Evolutionary conservation across 2,329 filamentous ascomycete genomes (phyloP).

Genomic region (Cercospora berteroae): DNA sequence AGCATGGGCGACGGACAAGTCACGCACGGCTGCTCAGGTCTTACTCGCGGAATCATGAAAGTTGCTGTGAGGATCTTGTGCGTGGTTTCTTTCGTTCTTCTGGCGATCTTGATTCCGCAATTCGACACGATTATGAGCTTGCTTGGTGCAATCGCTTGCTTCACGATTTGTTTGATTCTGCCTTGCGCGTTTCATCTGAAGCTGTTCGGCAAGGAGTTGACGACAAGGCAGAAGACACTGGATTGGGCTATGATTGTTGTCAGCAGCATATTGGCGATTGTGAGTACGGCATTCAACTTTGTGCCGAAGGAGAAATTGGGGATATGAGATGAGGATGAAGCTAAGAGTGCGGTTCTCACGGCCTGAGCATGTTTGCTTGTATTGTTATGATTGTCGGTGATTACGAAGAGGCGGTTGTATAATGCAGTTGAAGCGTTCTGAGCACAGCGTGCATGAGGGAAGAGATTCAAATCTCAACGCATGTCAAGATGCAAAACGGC

Average conservation of each 20-base stretch:
- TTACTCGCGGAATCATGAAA: slow-evolving; percentile 59
- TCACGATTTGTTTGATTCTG: slow-evolving; percentile 89
- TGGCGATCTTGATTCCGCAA: slow-evolving; percentile 70
- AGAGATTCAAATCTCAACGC: background rate
- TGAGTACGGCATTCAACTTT: slow-evolving; percentile 86
- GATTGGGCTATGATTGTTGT: slow-evolving; percentile 68
- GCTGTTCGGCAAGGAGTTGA: slow-evolving; percentile 75
- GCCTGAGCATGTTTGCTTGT: background rate
- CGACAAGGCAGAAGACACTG: slow-evolving; percentile 59
- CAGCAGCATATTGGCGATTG: slow-evolving; percentile 66
- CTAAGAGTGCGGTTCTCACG: background rate
- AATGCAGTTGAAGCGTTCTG: background rate
- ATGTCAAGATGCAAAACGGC: background rate
- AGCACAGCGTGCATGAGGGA: background rate
- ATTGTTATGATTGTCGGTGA: background rate
- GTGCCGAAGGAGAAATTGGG: slow-evolving; percentile 74
- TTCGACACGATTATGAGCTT: slow-evolving; percentile 92
- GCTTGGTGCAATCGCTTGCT: slow-evolving; percentile 85
- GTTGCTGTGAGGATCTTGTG: slow-evolving; percentile 63
- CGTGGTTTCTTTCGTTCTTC: slow-evolving; percentile 69
- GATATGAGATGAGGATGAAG: slow-evolving; percentile 12
- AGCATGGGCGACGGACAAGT: slow-evolving; percentile 52
- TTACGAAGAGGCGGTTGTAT: background rate
- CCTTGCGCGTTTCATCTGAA: slow-evolving; percentile 87
- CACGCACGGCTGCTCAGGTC: slow-evolving; percentile 54